These are phyloP conservation scores for Dictyostelium brefeldianum DNA, from an alignment of 78 protist species.

Conservation along the genomic window DNA sequence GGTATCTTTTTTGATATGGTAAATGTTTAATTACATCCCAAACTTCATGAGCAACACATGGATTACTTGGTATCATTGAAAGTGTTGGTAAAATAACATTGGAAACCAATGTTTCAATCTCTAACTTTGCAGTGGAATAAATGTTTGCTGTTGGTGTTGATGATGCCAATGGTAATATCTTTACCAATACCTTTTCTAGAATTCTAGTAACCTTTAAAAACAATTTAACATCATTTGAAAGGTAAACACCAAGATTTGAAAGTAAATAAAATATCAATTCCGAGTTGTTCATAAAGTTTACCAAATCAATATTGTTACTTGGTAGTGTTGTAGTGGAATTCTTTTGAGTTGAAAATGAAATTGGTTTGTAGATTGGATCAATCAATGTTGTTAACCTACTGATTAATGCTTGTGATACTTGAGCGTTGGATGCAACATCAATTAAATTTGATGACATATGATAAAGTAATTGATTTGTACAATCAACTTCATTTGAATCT, in stretches of 20 bases:
- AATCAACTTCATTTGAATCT: slow-evolving; percentile 3
- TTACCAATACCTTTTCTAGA: slow-evolving; percentile 35
- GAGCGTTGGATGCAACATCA: slow-evolving; percentile 33
- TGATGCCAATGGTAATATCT: neutral
- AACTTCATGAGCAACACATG: slow-evolving; percentile 35
- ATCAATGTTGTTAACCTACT: neutral
- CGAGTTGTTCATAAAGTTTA: slow-evolving; percentile 1
- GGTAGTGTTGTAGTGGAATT: neutral
- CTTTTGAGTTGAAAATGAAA: slow-evolving; percentile 40
- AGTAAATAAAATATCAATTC: slow-evolving; percentile 39
- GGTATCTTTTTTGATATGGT: slow-evolving; percentile 52
- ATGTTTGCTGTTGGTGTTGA: slow-evolving; percentile 23
- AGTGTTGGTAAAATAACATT: slow-evolving; percentile 38
- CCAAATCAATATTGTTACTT: slow-evolving; percentile 6
- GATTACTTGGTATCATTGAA: slow-evolving; percentile 39
- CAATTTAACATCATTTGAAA: slow-evolving; percentile 17
- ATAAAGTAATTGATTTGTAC: slow-evolving; percentile 9
- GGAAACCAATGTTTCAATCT: slow-evolving; percentile 11
- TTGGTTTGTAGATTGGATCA: slow-evolving; percentile 47
- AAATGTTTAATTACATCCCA: slow-evolving; percentile 46
- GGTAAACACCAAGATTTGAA: slow-evolving; percentile 13
- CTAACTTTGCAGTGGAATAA: slow-evolving; percentile 12
- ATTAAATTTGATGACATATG: neutral
- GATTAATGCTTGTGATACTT: slow-evolving; percentile 20
- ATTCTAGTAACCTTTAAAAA: slow-evolving; percentile 36